A percentile compares a stretch with the other conserved stretches of the same genome.
Evolutionary conservation across 345 rosid genomes (phyloP).

Genomic region (Eucalyptus cladocalyx): DNA sequence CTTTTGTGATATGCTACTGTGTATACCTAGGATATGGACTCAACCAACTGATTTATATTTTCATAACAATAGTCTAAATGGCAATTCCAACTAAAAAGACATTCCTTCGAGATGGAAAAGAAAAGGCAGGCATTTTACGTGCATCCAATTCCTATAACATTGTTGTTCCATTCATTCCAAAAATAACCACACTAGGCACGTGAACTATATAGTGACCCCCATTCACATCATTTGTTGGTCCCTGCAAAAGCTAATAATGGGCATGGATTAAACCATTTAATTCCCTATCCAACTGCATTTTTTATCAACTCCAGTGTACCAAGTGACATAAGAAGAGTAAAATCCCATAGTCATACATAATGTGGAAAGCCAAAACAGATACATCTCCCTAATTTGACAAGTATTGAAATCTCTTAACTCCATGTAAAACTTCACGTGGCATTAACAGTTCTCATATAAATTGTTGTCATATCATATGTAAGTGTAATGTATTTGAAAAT

Average conservation of each 20-base stretch:
- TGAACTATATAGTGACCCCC: neutral
- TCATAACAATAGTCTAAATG: neutral
- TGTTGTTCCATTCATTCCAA: neutral
- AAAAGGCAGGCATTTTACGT: neutral
- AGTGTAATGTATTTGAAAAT: neutral
- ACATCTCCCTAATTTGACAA: neutral
- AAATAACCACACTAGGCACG: neutral
- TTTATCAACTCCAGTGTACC: neutral
- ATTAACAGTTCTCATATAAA: neutral
- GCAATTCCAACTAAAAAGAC: neutral
- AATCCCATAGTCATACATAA: neutral
- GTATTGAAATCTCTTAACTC: neutral
- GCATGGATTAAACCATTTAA: neutral
- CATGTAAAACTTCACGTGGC: neutral
- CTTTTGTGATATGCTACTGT: neutral
- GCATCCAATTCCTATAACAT: neutral
- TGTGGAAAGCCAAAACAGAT: neutral
- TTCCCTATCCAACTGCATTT: neutral
- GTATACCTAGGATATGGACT: neutral
- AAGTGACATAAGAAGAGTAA: neutral
- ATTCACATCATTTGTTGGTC: neutral
- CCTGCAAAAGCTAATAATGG: neutral
- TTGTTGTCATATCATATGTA: neutral
- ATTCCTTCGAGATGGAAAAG: neutral
- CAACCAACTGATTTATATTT: neutral